A percentile compares a stretch with the other conserved stretches of the same genome.
Conservation (phyloP, 2,329 filamentous ascomycete species). For the Ambrosiella beaveri region DNA sequence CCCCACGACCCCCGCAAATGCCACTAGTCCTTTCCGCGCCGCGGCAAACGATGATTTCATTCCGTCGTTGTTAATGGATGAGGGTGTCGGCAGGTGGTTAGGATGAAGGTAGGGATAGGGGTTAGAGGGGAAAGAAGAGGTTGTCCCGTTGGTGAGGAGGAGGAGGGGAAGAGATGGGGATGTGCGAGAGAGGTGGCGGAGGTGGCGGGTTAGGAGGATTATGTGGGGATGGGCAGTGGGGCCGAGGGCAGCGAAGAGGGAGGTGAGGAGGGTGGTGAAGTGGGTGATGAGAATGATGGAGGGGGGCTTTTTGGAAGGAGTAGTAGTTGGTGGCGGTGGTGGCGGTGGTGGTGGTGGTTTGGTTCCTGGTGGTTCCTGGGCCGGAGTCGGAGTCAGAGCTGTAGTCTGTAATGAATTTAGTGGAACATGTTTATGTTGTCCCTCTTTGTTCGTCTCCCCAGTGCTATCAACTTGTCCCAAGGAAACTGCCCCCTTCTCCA, state of each 20-base stretch:
- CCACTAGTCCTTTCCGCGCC: constrained; percentile 10
- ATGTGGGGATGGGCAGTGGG: constrained; percentile 11
- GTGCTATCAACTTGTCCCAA: too few relatives aligned
- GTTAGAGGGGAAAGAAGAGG: neutral
- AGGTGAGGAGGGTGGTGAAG: constrained; percentile 37
- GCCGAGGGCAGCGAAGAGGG: constrained; percentile 19
- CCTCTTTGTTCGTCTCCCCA: too few relatives aligned
- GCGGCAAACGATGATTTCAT: neutral
- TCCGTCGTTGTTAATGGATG: too few relatives aligned
- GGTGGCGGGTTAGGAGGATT: constrained; percentile 25
- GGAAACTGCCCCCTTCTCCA: too few relatives aligned
- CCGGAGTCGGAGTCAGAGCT: too few relatives aligned
- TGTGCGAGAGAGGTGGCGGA: constrained; percentile 37
- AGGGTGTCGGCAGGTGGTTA: too few relatives aligned
- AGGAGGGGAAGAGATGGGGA: constrained; percentile 37
- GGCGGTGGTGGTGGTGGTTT: too few relatives aligned
- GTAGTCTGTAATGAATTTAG: too few relatives aligned
- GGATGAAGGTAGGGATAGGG: neutral
- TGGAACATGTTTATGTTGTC: too few relatives aligned
- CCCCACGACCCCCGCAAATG: neutral
- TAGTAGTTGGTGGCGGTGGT: too few relatives aligned
- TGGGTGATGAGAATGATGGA: constrained; percentile 21
- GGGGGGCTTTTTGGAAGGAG: constrained; percentile 25
- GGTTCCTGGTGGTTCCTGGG: too few relatives aligned
- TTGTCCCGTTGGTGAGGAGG: constrained; percentile 17